Base-by-base conservation (phyloP, 179 eudicot species). In the Heliamphora pulchella region DNA sequence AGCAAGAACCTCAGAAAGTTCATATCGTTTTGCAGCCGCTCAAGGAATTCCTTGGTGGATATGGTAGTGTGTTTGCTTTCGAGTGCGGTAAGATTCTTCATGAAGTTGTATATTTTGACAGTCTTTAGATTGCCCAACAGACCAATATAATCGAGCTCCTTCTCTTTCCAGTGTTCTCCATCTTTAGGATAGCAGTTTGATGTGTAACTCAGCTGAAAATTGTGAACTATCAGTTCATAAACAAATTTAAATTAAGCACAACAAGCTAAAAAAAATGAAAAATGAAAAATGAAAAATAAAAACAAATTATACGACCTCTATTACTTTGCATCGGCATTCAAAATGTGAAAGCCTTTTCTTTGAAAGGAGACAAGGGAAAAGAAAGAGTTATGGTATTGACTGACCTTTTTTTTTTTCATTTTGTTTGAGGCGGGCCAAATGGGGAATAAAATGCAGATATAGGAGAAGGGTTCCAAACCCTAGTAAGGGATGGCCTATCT, bases 1-100 rank as follows among this genome's bases (percentile, higher is more conserved):
- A 74, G 78, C 65, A 74, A 39, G 20, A 74, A 55, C 54, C 14
- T 57, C 20, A 74, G 31, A 55, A 74, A 74, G 7, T 57, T 3
- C 78, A 74, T 20, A 13, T 31, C 43, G 13, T 54, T 74, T 6
- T 31, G 22, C 7, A 73, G 63, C 41, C 2, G 9, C 43, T 14
- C 46, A 31, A 54, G 47, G 3, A 73, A 18, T 54, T 73, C 76
- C 14, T 51, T 44, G 2, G 41, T 14, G 5, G n/a, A n/a, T n/a
- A n/a, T n/a, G n/a, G 58, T 54, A 54, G 11, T 54, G 11, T 2
- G 11, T 13, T 74, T 74, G 43, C 63, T 74, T 13, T 31, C 43
- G 54, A 31, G 8, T 20, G 13, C 8, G 4, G 39, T 51, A 10
- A 55, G 22, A 8, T 74, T 55, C 5, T 14, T 55, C 14, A 41